Evolutionary conservation across 768 basidiomycete genomes (phyloP).

Genomic region (Galerina sulciceps): DNA sequence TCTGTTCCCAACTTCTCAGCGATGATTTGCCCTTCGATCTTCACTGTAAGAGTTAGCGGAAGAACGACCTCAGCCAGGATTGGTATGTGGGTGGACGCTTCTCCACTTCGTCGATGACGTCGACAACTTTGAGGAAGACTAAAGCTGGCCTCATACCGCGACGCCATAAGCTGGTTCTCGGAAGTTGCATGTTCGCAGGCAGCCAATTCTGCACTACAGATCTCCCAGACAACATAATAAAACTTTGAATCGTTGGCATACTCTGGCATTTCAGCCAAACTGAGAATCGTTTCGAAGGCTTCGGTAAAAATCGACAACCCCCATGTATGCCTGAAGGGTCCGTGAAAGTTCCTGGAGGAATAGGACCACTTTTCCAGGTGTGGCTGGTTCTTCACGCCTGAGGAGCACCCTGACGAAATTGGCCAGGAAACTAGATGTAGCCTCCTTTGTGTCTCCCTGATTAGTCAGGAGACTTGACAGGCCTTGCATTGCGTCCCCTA

Average conservation of each 20-base stretch:
- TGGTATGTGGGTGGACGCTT: slow-evolving; percentile 57
- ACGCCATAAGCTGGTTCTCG: slow-evolving; percentile 41
- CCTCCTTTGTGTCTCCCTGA: slow-evolving; percentile 36
- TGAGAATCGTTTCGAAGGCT: slow-evolving; percentile 54
- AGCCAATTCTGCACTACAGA: slow-evolving; percentile 49
- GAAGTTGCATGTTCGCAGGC: slow-evolving; percentile 51
- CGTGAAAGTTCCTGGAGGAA: slow-evolving; percentile 62
- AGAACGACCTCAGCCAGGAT: slow-evolving; percentile 66
- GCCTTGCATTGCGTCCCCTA: slow-evolving; percentile 54
- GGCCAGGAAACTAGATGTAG: slow-evolving; percentile 55
- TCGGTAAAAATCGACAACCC: slow-evolving; percentile 60
- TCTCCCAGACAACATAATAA: slow-evolving; percentile 45
- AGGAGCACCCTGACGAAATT: slow-evolving; percentile 56
- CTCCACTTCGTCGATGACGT: slow-evolving; percentile 61
- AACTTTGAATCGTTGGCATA: slow-evolving; percentile 61
- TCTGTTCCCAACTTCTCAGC: slow-evolving; percentile 46
- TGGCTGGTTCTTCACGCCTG: slow-evolving; percentile 46
- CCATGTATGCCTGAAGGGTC: slow-evolving; percentile 54
- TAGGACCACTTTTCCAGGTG: slow-evolving; percentile 50
- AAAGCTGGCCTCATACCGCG: slow-evolving; percentile 44
- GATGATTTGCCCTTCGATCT: slow-evolving; percentile 49
- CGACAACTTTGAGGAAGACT: slow-evolving; percentile 52
- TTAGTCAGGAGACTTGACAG: slow-evolving; percentile 62
- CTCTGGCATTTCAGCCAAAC: slow-evolving; percentile 45
- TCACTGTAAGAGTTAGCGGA: slow-evolving; percentile 60